Base-by-base conservation (phyloP, 768 basidiomycete species). In the Phylloporus sp. region DNA sequence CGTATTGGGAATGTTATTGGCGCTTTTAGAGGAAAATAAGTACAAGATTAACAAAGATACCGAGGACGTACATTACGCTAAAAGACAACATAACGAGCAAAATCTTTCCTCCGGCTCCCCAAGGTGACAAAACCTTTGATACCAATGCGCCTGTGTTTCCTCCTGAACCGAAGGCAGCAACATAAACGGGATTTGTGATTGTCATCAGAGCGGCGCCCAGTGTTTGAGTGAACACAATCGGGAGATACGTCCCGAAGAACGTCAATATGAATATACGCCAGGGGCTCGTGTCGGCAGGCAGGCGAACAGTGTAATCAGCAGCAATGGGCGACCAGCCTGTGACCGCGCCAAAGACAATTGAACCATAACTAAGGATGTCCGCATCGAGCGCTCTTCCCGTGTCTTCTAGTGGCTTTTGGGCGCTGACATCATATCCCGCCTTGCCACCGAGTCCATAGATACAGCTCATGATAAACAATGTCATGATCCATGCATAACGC, bases 401-500 rank as follows among this genome's bases (percentile, higher is more conserved):
- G 32, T 75, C 76, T 59, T 80, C 76, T 0, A 65, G 34, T 0
- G 70, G 47, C 29, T 73, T 73, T 55, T 79, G 77, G 0, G 74
- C 72, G 34, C 65, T 65, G 10, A 74, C 60, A 38, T 80, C 68
- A 56, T 74, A 81, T 15, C 79, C 76, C 0, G 73, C 75, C 20
- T 73, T 66, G 32, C 69, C 69, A 2, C 77, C 80, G 4, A 82
- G 67, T 11, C 78, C 80, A 57, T 73, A 77, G 34, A 81, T 72
- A 60, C 76, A 76, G 44, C 75, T 70, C 72, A 79, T 75, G 60
- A 81, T 70, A 58, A 78, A 62, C 39, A 73, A 62, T 15, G 67
- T 67, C 23, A 73, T 58, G 6, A 79, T 73, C 81, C 81, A 83
- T 5, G 79, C 77, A 52, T 80, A 83, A 13, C 80, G 73, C 53